Percentiles rank a stretch among this genome's conserved stretches.
Evolutionary conservation across 306 rosid species (phyloP).

Genomic region (Vigna nakashimae): DNA sequence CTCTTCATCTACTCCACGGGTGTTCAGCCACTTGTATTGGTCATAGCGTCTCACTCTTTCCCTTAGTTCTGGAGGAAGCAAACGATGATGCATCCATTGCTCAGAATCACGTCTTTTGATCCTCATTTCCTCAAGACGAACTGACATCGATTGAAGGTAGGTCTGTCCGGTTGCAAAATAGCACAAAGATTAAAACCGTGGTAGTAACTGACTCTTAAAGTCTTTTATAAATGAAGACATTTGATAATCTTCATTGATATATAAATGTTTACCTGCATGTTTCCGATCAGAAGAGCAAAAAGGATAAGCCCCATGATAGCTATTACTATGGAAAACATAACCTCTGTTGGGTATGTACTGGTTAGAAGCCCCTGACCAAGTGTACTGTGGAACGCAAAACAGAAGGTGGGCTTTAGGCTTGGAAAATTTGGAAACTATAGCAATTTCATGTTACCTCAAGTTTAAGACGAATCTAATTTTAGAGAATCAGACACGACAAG

Average conservation of each 20-base stretch:
- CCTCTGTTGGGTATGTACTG: slow-evolving; percentile 77
- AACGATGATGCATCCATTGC: slow-evolving; percentile 68
- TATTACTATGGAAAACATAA: slow-evolving; percentile 77
- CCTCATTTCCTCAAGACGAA: slow-evolving; percentile 68
- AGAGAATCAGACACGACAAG: slow-evolving; percentile 23
- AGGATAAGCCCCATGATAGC: slow-evolving; percentile 78
- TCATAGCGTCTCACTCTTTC: slow-evolving; percentile 59
- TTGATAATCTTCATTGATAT: slow-evolving; percentile 20
- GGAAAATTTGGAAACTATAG: slow-evolving; percentile 12
- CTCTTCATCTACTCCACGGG: slow-evolving; percentile 65
- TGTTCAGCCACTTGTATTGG: slow-evolving; percentile 65
- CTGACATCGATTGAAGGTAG: slow-evolving; percentile 60
- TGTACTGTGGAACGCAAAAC: slow-evolving; percentile 67
- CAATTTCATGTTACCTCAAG: slow-evolving; percentile 9
- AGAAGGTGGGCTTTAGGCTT: slow-evolving; percentile 24
- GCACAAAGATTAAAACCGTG: slow-evolving; percentile 15
- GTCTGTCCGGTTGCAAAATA: slow-evolving; percentile 47
- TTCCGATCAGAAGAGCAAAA: slow-evolving; percentile 88
- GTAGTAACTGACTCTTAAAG: background rate
- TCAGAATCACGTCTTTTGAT: slow-evolving; percentile 61
- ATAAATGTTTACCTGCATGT: slow-evolving; percentile 74
- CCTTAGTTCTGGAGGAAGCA: slow-evolving; percentile 61
- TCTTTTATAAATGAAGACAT: slow-evolving; percentile 18
- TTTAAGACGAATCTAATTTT: background rate
- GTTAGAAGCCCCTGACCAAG: slow-evolving; percentile 95